Conservation (phyloP, 805 yeast species). For the Priceomyces fermenticarens region DNA sequence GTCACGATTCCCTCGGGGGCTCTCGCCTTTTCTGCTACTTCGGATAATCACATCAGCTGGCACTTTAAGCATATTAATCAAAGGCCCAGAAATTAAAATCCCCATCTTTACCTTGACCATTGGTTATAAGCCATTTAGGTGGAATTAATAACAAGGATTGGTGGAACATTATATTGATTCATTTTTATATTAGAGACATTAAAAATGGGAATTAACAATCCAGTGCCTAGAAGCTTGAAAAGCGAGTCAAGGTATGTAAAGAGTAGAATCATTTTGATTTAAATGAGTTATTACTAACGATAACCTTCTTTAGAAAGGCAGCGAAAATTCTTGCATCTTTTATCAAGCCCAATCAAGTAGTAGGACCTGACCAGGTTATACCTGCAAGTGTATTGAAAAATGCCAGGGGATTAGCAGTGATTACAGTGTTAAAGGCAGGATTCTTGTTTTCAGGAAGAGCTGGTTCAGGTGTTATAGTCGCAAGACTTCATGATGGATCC, state of each 20-base stretch:
- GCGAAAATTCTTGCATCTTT: conserved; percentile 88
- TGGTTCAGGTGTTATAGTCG: conserved; percentile 94
- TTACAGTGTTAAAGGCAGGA: conserved; percentile 96
- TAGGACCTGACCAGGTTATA: conserved; percentile 83
- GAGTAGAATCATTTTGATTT: background rate
- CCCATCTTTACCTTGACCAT: too few species aligned
- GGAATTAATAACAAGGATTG: too few species aligned
- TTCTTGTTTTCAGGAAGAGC: conserved; percentile 95
- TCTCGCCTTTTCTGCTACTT: too few species aligned
- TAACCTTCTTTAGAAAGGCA: conserved; percentile 59
- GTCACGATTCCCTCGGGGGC: too few species aligned
- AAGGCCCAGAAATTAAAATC: too few species aligned
- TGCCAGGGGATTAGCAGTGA: conserved; percentile 89
- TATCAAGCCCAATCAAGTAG: conserved; percentile 89
- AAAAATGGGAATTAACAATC: conserved; percentile 71
- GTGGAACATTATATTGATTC: too few species aligned
- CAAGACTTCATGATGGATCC: conserved; percentile 87
- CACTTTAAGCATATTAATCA: too few species aligned
- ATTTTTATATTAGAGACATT: background rate
- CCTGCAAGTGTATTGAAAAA: conserved; percentile 84
- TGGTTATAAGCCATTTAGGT: too few species aligned
- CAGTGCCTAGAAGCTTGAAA: conserved; percentile 85
- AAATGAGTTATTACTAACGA: conserved; percentile 17
- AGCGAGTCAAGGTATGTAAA: conserved; percentile 79
- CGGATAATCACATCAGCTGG: too few species aligned